Conservation (phyloP, 768 basidiomycete genomes). For the Rhodotorula babjevae region DNA sequence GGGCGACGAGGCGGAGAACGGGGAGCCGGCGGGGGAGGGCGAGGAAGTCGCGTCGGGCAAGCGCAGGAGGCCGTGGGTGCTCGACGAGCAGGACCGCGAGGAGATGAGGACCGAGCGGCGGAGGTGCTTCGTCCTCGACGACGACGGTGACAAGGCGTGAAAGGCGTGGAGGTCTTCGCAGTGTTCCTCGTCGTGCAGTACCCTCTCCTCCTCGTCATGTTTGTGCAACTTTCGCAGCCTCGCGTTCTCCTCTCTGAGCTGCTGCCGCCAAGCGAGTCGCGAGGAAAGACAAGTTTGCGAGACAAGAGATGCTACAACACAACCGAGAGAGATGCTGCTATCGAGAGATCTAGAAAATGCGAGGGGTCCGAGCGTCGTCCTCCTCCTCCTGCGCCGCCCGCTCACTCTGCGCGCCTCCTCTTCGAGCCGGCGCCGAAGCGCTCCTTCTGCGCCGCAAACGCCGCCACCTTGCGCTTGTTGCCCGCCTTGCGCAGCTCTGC, state of each 20-base stretch:
- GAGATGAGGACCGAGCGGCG: constrained; percentile 48
- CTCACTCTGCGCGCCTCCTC: constrained; percentile 14
- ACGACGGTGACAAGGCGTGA: not conserved
- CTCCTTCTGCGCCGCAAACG: constrained; percentile 37
- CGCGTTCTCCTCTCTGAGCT: no score
- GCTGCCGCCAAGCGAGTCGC: no score
- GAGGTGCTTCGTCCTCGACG: constrained; percentile 21
- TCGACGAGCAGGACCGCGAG: constrained; percentile 57
- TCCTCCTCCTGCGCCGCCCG: not conserved
- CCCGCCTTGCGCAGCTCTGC: constrained; percentile 36
- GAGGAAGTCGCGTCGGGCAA: constrained; percentile 18
- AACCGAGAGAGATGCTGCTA: not conserved
- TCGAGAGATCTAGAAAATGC: not conserved
- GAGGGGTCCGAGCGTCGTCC: not conserved
- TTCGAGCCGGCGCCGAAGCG: constrained; percentile 22
- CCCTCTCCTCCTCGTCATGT: no score
- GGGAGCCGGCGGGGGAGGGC: constrained; percentile 52
- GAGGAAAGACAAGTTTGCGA: no score
- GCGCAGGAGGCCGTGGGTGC: constrained; percentile 49
- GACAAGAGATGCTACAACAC: no score
- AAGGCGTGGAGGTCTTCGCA: not conserved
- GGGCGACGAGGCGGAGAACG: constrained; percentile 57
- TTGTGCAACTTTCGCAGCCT: not conserved
- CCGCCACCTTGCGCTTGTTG: constrained; percentile 39
- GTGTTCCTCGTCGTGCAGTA: not conserved